Evolutionary conservation across 2,329 filamentous ascomycete species (phyloP).

Genomic region (Fusarium pseudoanthophilum): DNA sequence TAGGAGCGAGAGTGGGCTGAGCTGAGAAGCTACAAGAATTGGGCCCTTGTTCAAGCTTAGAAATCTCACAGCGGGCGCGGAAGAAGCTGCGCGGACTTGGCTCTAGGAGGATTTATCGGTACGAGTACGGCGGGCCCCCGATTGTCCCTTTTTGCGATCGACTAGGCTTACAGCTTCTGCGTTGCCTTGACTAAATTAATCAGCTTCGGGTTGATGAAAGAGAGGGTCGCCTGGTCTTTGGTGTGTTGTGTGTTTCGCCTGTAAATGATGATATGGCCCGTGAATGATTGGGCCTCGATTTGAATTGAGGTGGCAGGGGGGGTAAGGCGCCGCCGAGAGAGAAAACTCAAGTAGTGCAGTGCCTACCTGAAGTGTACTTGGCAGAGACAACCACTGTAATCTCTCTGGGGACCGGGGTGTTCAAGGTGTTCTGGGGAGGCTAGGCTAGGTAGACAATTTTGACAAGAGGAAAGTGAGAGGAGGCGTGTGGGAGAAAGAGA

Average conservation of each 20-base stretch:
- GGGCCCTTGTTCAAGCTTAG: slow-evolving; percentile 36
- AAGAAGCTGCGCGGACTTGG: slow-evolving; percentile 40
- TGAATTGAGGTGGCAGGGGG: slow-evolving; percentile 29
- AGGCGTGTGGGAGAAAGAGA: slow-evolving; percentile 35
- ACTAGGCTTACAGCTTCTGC: neutral
- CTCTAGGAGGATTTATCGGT: slow-evolving; percentile 16
- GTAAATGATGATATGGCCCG: slow-evolving; percentile 37
- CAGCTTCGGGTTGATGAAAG: slow-evolving; percentile 37
- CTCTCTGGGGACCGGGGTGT: slow-evolving; percentile 29
- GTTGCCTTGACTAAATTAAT: slow-evolving; percentile 40
- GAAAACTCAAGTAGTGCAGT: slow-evolving; percentile 32
- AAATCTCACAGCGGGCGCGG: slow-evolving; percentile 39
- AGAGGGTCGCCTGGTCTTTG: slow-evolving; percentile 26
- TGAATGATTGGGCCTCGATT: slow-evolving; percentile 37
- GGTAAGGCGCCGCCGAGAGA: slow-evolving; percentile 37
- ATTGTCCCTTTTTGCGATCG: slow-evolving; percentile 20
- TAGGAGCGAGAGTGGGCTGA: slow-evolving; percentile 35
- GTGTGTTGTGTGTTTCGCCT: slow-evolving; percentile 30
- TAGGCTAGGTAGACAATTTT: slow-evolving; percentile 28
- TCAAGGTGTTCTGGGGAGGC: slow-evolving; percentile 27
- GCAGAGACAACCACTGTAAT: slow-evolving; percentile 35
- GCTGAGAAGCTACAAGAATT: slow-evolving; percentile 39
- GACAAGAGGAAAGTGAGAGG: slow-evolving; percentile 27
- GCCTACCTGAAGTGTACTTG: slow-evolving; percentile 34
- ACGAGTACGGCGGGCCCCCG: slow-evolving; percentile 22